Conservation (phyloP, 371 early-diverging fungal species). For the Thermomucor indicae-seudaticae region DNA sequence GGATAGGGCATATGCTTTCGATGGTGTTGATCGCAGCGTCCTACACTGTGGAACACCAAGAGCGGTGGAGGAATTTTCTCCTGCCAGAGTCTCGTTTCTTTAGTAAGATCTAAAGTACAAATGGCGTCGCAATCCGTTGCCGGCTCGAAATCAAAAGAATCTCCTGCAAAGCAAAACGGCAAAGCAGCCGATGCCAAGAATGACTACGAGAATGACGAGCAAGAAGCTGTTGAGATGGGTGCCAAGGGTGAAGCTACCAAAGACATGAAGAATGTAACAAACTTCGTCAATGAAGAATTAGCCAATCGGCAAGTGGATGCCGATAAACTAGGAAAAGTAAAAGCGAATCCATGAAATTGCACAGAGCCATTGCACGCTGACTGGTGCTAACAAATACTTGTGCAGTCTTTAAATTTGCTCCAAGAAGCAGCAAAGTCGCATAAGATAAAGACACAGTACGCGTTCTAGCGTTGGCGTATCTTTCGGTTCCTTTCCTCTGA, state of each 20-base stretch:
- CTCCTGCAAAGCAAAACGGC: neutral
- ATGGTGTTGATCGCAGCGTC: no score
- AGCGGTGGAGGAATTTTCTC: no score
- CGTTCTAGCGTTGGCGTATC: no score
- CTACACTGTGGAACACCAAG: no score
- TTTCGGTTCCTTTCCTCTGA: conserved; percentile 2
- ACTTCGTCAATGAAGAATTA: conserved; percentile 32
- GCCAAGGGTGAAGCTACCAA: conserved; percentile 39
- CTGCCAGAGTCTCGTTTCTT: no score
- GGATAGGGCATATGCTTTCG: no score
- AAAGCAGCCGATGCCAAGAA: conserved; percentile 1
- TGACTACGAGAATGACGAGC: conserved; percentile 28
- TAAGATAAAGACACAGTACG: conserved; percentile 15
- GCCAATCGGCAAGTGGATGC: conserved; percentile 35
- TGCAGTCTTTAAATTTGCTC: conserved; percentile 33
- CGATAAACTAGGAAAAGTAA: conserved; percentile 34
- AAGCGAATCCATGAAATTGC: neutral
- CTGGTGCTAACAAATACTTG: neutral
- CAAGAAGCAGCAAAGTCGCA: conserved; percentile 28
- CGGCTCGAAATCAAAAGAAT: no score
- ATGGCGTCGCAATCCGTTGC: no score
- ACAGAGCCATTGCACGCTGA: neutral
- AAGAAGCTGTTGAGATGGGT: conserved; percentile 31
- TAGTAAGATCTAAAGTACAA: no score
- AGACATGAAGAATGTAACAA: conserved; percentile 44